Base-by-base conservation (phyloP, 2,329 filamentous ascomycete genomes). In the Colletotrichum musicola region DNA sequence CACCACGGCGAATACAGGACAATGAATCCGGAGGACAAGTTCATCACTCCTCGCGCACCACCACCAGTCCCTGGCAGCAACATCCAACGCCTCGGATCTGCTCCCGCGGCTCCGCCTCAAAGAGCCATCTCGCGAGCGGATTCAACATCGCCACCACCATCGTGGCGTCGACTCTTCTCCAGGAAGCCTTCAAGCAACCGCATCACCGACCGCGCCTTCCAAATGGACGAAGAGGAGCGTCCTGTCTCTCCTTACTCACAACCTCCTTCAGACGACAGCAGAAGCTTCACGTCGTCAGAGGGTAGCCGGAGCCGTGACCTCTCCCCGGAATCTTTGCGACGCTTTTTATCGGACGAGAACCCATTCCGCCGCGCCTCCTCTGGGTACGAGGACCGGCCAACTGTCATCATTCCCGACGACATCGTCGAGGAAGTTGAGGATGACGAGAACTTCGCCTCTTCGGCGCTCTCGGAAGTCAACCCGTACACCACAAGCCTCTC, bases 11-110 rank as follows among this genome's bases (percentile, higher is more conserved):
- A 90, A 72, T 87, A 88, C 74, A 92, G 89, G 76, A 96, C 93
- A 1, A 92, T 95, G 87, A 88, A 95, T 73, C 93, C 93, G 0
- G 83, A 87, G 35, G 92, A 93, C 81, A 94, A 92, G 76, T 97
- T 90, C 77, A 83, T 89, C 73, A 89, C 91, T 38, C 93, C 92
- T 12, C 85, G 90, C 61, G 88, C 71, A 77, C 54, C 72, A 75
- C 46, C 75, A 76, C 68, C 76, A 71, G 81, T 83, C 71, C 82
- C 88, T 53, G 75, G 82, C 64, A 69, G 71, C n/a, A 74, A 81
- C 25, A 75, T 81, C 20, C 81, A 77, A 44, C 78, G 78, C 20
- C 70, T 71, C 7, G 77, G 22, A 58, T 79, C 55, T 72, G 76
- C 47, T 78, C 80, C 40, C 74, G 80, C 16, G 74, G 77, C 20